Conservation (phyloP, 306 rosid species). For the Quercus alba region DNA sequence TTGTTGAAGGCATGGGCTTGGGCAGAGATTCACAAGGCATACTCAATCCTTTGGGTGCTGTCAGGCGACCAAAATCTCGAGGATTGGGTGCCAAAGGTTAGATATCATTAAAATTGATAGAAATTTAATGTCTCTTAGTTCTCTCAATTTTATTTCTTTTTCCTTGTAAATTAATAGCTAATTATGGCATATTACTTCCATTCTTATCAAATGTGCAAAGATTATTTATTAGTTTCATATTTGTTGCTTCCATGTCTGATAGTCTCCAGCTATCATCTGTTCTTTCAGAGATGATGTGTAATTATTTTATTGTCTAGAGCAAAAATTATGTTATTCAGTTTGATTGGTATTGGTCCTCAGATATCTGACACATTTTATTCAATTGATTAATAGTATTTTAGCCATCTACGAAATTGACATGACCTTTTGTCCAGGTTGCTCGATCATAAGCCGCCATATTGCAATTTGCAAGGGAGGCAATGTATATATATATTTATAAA, state of each 20-base stretch:
- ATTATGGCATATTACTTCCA: not conserved
- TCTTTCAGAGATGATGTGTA: not conserved
- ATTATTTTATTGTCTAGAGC: not conserved
- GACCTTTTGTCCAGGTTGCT: not conserved
- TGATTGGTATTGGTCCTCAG: not conserved
- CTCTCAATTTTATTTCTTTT: not conserved
- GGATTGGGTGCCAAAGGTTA: constrained; percentile 76
- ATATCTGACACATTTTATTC: not conserved
- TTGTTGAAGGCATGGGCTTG: constrained; percentile 78
- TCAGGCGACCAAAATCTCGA: constrained; percentile 65
- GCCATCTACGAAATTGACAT: not conserved
- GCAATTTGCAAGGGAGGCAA: not conserved
- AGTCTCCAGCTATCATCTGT: too few relatives aligned
- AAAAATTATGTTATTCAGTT: not conserved
- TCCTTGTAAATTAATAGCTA: not conserved
- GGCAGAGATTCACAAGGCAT: constrained; percentile 84
- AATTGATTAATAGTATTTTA: not conserved
- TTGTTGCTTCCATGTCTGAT: not conserved
- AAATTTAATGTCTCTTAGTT: constrained; percentile 3
- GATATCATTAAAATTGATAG: not conserved
- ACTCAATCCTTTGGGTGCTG: constrained; percentile 64
- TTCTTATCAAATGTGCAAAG: not conserved
- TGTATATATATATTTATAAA: not conserved
- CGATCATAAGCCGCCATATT: not conserved
- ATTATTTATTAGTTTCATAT: not conserved